Base-by-base conservation (phyloP, 2,329 filamentous ascomycete genomes). In the Aspergillus luchuensis region DNA sequence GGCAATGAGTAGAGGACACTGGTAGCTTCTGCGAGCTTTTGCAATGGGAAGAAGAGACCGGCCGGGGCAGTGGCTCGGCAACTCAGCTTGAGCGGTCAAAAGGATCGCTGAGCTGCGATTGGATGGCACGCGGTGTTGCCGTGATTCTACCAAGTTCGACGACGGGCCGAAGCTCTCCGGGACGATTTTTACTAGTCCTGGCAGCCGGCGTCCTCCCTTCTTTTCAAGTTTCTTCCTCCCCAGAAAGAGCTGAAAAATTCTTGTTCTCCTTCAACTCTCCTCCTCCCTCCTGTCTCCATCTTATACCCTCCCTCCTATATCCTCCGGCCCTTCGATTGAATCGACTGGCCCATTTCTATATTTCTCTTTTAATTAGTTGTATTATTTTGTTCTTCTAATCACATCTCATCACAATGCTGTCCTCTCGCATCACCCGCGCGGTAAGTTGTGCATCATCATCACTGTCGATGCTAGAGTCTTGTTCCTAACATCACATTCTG, bases 341-440 rank as follows among this genome's bases (percentile, higher is more conserved):
- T 74, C 71, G 72, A 65, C 63, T 64, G 66, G 72, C 70, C 69
- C 69, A 56, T 56, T 59, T 65, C 58, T 68, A 61, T 66, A 64
- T 65, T 69, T 64, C 67, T 56, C 61, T 66, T 70, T 67, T 72
- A 67, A 66, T 68, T 69, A 68, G 61, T 63, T 72, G 67, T 75
- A 74, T 73, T 74, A 76, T 66, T 72, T 72, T 72, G 68, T 63
- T 63, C 60, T 53, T 64, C 59, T 64, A 66, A 65, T 67, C 64
- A 60, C 63, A 62, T 15, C 54, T 67, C 81, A 88, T 67, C 81
- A 88, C 80, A 77, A 91, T 92, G 89, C 78, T 91, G 81, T 83
- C 89, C 75, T 86, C 89, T 73, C 87, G 87, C 79, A 81, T 91
- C 72, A 85, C 86, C 73, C 86, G 89, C 85, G 88, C 88, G 86